These are phyloP conservation scores for Marsdenia floribunda DNA, from an alignment of 257 asterid genomes.

Conservation along the genomic window DNA sequence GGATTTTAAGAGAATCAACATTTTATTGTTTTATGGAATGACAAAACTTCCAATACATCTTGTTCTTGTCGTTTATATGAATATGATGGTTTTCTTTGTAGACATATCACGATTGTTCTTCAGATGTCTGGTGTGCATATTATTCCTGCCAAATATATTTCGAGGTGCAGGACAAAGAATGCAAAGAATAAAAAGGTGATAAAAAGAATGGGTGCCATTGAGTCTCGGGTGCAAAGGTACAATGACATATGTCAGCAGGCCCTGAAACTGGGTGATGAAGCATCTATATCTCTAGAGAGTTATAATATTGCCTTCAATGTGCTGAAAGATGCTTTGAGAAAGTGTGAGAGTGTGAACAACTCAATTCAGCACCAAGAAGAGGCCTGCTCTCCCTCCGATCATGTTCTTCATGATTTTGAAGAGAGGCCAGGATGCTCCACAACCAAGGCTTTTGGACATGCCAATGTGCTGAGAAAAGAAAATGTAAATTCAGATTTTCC, in stretches of 20 bases:
- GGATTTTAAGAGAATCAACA: conserved; percentile 37
- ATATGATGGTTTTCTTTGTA: conserved; percentile 40
- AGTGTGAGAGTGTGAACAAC: conserved; percentile 58
- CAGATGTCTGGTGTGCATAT: conserved; percentile 44
- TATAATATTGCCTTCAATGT: conserved; percentile 54
- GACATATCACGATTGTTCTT: conserved; percentile 55
- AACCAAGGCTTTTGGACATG: conserved; percentile 51
- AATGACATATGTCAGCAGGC: conserved; percentile 72
- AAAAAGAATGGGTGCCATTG: conserved; percentile 35
- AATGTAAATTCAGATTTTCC: conserved; percentile 40
- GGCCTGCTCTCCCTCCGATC: conserved; percentile 35
- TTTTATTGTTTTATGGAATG: conserved; percentile 39
- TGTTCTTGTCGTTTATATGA: conserved; percentile 47
- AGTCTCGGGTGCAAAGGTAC: conserved; percentile 69
- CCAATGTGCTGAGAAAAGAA: conserved; percentile 54
- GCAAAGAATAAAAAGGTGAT: conserved; percentile 32
- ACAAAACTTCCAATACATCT: conserved; percentile 30
- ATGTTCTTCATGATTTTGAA: conserved; percentile 26
- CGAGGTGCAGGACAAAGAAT: conserved; percentile 44
- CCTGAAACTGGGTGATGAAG: conserved; percentile 79
- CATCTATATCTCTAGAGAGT: conserved; percentile 81
- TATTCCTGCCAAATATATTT: conserved; percentile 42
- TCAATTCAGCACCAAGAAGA: conserved; percentile 62
- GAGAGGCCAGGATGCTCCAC: conserved; percentile 42
- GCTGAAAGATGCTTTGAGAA: conserved; percentile 70